phyloP scores from a whole-genome alignment of 2,329 filamentous ascomycete species.

The Aspergillus pseudoviridinutans region DNA sequence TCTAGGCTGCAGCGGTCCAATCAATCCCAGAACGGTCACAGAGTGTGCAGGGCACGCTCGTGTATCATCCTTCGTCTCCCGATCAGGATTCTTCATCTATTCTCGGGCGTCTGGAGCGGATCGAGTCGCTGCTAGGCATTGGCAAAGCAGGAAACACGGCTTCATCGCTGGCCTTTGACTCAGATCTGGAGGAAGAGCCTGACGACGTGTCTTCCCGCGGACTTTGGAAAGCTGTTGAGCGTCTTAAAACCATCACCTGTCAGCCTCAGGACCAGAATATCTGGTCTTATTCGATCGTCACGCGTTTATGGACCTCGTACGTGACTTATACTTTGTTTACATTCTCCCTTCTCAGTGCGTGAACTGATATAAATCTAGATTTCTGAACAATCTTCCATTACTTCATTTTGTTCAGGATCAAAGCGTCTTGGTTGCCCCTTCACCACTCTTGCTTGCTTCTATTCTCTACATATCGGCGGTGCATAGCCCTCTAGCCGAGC shows the following conservation, averaged over 20 bases:
- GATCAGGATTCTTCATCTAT: conserved; percentile 17
- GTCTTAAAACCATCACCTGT: conserved; percentile 20
- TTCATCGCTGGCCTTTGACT: neutral
- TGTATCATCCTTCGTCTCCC: conserved; percentile 2
- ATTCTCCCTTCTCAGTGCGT: neutral
- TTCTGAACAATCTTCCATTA: conserved; percentile 24
- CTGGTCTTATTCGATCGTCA: conserved; percentile 23
- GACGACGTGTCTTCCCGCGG: conserved; percentile 12
- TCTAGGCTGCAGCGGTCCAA: conserved; percentile 24
- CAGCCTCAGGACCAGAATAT: conserved; percentile 16
- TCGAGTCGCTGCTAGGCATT: conserved; percentile 23
- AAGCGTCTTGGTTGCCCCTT: conserved; percentile 21
- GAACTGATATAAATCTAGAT: conserved; percentile 13
- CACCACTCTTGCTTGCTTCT: conserved; percentile 24
- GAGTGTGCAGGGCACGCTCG: conserved; percentile 4
- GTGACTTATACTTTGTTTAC: conserved; percentile 2
- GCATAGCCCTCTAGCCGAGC: conserved; percentile 16
- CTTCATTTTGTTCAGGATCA: conserved; percentile 27
- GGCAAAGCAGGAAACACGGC: conserved; percentile 5
- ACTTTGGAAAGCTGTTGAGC: conserved; percentile 20
- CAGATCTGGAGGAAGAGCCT: conserved; percentile 12
- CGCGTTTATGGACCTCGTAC: conserved; percentile 24
- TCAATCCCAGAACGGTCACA: conserved; percentile 11
- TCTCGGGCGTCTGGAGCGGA: conserved; percentile 22
- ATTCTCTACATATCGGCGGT: conserved; percentile 28